Percentiles rank a stretch among this genome's conserved stretches.
phyloP scores from a whole-genome alignment of 2,329 filamentous ascomycete species.

The Colletotrichum somersetense region DNA sequence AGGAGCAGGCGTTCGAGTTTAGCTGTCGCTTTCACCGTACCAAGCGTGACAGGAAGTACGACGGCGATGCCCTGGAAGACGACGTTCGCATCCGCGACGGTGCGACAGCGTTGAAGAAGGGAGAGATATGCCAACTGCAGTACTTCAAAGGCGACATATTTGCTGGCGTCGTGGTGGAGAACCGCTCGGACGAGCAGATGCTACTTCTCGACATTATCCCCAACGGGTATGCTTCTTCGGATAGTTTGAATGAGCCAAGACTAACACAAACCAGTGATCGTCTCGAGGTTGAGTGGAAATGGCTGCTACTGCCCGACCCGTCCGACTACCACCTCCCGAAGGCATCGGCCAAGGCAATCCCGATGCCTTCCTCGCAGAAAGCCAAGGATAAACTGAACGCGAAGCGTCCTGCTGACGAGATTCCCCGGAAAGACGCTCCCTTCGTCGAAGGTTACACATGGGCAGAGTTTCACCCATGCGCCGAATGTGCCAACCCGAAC shows the following conservation, averaged over 20 bases:
- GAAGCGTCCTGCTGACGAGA: slow-evolving; percentile 70
- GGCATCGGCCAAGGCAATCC: slow-evolving; percentile 78
- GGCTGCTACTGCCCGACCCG: slow-evolving; percentile 79
- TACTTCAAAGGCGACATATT: slow-evolving; percentile 88
- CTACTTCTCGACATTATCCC: slow-evolving; percentile 87
- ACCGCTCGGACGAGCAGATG: slow-evolving; percentile 79
- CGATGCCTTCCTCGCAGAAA: slow-evolving; percentile 74
- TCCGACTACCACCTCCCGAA: slow-evolving; percentile 79
- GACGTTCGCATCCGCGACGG: slow-evolving; percentile 76
- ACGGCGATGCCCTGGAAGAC: slow-evolving; percentile 76
- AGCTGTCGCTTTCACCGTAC: slow-evolving; percentile 94
- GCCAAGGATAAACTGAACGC: slow-evolving; percentile 77
- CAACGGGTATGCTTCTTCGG: slow-evolving; percentile 73
- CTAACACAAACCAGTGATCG: slow-evolving; percentile 72
- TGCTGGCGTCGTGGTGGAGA: slow-evolving; percentile 89
- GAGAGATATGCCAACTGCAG: slow-evolving; percentile 89
- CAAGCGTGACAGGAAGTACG: slow-evolving; percentile 83
- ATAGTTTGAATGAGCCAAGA: slow-evolving; percentile 38
- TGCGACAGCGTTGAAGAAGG: slow-evolving; percentile 75
- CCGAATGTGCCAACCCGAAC: slow-evolving; percentile 64
- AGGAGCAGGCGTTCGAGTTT: slow-evolving; percentile 91
- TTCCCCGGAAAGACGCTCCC: slow-evolving; percentile 73
- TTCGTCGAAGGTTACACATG: slow-evolving; percentile 79
- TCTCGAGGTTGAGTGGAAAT: slow-evolving; percentile 87
- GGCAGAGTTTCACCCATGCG: slow-evolving; percentile 82